Conservation (phyloP, 2,329 filamentous ascomycete species). For the Akanthomyces dipterigenus region DNA sequence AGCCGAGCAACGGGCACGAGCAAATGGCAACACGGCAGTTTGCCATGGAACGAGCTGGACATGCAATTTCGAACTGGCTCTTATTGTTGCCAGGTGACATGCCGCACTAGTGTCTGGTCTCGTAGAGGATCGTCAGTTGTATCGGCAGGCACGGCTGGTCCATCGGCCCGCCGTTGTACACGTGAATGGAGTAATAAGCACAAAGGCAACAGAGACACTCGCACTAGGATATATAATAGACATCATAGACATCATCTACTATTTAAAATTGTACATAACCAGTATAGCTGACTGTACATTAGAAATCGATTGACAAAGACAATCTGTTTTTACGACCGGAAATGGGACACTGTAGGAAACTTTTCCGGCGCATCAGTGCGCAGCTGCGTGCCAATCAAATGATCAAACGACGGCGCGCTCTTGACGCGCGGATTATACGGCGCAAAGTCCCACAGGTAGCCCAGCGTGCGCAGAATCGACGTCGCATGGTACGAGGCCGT, state of each 20-base stretch:
- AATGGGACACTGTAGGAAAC: slow-evolving; percentile 5
- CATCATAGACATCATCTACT: not conserved
- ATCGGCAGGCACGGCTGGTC: not conserved
- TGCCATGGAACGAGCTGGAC: not conserved
- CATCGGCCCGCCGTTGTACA: not conserved
- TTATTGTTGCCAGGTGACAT: too few relatives aligned
- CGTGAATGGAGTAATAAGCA: not conserved
- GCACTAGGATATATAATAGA: too few relatives aligned
- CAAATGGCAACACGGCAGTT: not conserved
- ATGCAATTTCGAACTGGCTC: not conserved
- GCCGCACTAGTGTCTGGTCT: not conserved
- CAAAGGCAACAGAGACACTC: not conserved
- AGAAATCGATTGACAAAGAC: not conserved
- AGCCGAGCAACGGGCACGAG: not conserved
- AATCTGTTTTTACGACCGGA: not conserved
- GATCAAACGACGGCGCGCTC: slow-evolving; percentile 30
- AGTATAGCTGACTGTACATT: too few relatives aligned
- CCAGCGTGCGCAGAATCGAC: slow-evolving; percentile 34
- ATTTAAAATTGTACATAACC: not conserved
- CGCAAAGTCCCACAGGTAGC: slow-evolving; percentile 35
- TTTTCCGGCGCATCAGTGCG: slow-evolving; percentile 2
- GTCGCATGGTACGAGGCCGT: slow-evolving; percentile 34
- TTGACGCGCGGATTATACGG: slow-evolving; percentile 30
- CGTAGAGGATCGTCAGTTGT: not conserved
- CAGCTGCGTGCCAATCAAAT: slow-evolving; percentile 6